Evolutionary conservation across 1,284 basidiomycete genomes (phyloP).

Genomic region (Cryptococcus sp.): DNA sequence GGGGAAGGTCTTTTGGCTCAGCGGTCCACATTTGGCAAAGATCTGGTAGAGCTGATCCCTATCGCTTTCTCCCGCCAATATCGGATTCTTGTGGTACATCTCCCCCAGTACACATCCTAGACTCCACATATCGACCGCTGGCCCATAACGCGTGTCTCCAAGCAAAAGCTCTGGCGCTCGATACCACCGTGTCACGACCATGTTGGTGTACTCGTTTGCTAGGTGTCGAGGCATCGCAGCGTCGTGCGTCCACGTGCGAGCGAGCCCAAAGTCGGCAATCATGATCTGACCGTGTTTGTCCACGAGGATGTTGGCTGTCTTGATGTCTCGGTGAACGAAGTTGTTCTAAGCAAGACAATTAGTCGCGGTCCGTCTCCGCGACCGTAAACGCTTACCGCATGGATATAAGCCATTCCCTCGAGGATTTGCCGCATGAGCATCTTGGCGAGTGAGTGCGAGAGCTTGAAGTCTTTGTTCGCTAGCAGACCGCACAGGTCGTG

Average conservation of each 20-base stretch:
- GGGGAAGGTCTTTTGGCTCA: conserved; percentile 72
- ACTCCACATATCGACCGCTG: conserved; percentile 98
- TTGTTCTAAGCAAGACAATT: conserved; percentile 65
- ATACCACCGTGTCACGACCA: conserved; percentile 99
- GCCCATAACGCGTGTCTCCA: conserved; percentile 84
- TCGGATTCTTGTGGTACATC: conserved; percentile 87
- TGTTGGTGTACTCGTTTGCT: conserved; percentile 81
- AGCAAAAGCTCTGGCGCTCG: conserved; percentile 92
- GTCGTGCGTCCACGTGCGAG: conserved; percentile 64
- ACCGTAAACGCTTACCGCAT: conserved; percentile 62
- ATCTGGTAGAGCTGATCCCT: conserved; percentile 89
- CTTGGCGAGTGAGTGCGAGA: conserved; percentile 84
- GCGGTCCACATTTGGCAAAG: conserved; percentile 83
- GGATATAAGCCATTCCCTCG: conserved; percentile 93
- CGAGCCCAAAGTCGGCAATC: conserved; percentile 97
- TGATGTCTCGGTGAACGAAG: conserved; percentile 97
- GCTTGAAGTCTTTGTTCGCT: conserved; percentile 82
- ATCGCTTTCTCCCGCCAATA: conserved; percentile 84
- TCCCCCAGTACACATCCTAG: conserved; percentile 95
- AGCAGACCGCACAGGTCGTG: conserved; percentile 95
- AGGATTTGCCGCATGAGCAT: conserved; percentile 93
- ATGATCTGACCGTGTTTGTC: conserved; percentile 77
- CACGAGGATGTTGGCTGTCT: conserved; percentile 95
- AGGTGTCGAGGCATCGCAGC: conserved; percentile 50
- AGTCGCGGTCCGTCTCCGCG: neutral